phyloP scores from a whole-genome alignment of 345 rosid species.

The Rhizophora apiculata region DNA sequence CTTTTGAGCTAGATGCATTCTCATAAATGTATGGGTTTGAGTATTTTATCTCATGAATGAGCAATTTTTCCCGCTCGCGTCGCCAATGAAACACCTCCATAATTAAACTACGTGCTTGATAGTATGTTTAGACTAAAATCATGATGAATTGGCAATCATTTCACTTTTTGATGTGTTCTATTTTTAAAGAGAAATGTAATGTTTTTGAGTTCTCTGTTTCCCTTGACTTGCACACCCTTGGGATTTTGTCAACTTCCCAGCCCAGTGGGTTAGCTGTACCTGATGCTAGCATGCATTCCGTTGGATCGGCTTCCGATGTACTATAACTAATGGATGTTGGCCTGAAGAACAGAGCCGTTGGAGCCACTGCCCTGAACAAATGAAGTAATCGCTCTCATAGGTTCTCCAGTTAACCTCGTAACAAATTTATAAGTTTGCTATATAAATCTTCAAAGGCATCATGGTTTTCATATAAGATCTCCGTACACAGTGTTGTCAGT shows the following conservation, averaged over 20 bases:
- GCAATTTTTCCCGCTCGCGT: background rate
- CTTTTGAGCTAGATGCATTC: conserved; percentile 25
- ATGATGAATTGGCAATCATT: too few species aligned
- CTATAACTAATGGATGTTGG: conserved; percentile 70
- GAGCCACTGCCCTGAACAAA: conserved; percentile 83
- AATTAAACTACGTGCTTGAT: too few species aligned
- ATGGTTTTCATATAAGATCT: conserved; percentile 13
- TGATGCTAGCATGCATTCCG: conserved; percentile 79
- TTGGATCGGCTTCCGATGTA: conserved; percentile 66
- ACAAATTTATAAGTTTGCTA: background rate
- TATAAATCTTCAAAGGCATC: background rate
- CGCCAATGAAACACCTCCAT: background rate
- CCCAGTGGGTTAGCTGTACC: conserved; percentile 80
- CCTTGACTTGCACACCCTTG: conserved; percentile 84
- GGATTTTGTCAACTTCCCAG: conserved; percentile 51
- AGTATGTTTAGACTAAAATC: too few species aligned
- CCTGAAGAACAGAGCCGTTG: conserved; percentile 61
- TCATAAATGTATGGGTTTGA: background rate
- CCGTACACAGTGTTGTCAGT: conserved; percentile 63
- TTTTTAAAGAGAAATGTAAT: background rate
- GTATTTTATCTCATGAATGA: background rate
- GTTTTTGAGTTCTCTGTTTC: conserved; percentile 18
- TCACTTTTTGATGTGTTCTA: conserved; percentile 4
- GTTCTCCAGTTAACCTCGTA: conserved; percentile 26
- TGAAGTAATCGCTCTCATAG: conserved; percentile 98